Evolutionary conservation across 768 basidiomycete genomes (phyloP).

Genomic region (Tricholoma saponaceum): DNA sequence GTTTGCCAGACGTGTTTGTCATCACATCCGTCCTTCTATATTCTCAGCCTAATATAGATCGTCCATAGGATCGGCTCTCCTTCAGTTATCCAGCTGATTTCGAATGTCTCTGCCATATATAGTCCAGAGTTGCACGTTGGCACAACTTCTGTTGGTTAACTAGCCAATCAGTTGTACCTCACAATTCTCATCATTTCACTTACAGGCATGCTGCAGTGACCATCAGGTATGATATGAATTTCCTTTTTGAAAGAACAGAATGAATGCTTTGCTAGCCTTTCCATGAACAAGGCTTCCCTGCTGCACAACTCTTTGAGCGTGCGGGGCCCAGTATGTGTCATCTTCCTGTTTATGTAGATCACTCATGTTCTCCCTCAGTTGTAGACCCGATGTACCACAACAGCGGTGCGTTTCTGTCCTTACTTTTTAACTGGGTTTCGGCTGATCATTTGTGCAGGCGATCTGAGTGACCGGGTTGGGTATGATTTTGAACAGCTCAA

Average conservation of each 20-base stretch:
- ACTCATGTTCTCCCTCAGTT: conserved; percentile 39
- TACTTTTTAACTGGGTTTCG: neutral
- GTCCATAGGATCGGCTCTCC: conserved; percentile 67
- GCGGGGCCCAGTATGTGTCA: conserved; percentile 61
- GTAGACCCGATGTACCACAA: conserved; percentile 90
- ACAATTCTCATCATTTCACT: neutral
- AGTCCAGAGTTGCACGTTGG: conserved; percentile 76
- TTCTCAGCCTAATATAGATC: neutral
- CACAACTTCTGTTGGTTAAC: conserved; percentile 47
- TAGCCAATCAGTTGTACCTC: neutral
- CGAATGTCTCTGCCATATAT: conserved; percentile 74
- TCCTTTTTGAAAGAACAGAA: neutral
- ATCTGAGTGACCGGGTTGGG: conserved; percentile 72
- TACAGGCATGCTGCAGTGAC: conserved; percentile 84
- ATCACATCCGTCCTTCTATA: neutral
- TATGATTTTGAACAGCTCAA: conserved; percentile 82
- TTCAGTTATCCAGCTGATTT: conserved; percentile 70
- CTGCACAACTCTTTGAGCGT: conserved; percentile 86
- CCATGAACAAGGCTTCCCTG: conserved; percentile 77
- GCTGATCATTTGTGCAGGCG: conserved; percentile 39
- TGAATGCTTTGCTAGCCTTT: conserved; percentile 49
- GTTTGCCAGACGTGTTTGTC: conserved; percentile 66
- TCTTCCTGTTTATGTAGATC: neutral
- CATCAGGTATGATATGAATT: conserved; percentile 53
- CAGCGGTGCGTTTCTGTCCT: conserved; percentile 43